Percentiles rank a stretch among this genome's conserved stretches.
These are phyloP conservation scores for Didymella exigua DNA, from an alignment of 2,329 filamentous ascomycete genomes.

Conservation along the genomic window DNA sequence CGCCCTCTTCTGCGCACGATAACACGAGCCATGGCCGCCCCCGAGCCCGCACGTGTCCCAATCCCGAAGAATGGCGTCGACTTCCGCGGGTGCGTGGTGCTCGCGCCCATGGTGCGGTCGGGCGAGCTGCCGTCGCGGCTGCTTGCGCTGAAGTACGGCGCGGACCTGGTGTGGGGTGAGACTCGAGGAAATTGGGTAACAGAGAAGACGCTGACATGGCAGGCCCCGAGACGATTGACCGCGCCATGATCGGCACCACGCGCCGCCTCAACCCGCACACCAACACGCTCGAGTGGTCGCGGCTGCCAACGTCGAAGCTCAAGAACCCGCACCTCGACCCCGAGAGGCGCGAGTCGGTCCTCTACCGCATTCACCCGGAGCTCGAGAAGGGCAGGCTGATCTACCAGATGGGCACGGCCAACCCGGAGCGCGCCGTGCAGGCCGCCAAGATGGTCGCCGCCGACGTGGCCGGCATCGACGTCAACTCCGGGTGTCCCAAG, in stretches of 20 bases:
- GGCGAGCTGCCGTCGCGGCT: conserved; percentile 91
- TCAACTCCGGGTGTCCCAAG: conserved; percentile 98
- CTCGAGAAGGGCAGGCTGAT: conserved; percentile 77
- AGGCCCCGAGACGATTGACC: conserved; percentile 94
- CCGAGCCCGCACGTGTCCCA: conserved; percentile 65
- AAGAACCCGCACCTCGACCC: conserved; percentile 63
- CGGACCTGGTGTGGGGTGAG: conserved; percentile 94
- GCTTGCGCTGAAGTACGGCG: conserved; percentile 89
- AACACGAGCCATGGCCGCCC: conserved; percentile 40
- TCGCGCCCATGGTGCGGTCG: conserved; percentile 98
- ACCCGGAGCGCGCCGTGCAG: conserved; percentile 79
- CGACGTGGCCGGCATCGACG: conserved; percentile 92
- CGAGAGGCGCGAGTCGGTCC: conserved; percentile 65
- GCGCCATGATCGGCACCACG: conserved; percentile 85
- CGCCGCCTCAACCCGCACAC: conserved; percentile 77
- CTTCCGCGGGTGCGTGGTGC: conserved; percentile 90
- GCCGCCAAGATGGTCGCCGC: conserved; percentile 82
- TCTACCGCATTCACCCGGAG: conserved; percentile 82
- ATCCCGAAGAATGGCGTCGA: conserved; percentile 89
- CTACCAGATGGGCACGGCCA: conserved; percentile 90
- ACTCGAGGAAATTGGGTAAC: background rate
- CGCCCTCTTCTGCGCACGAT: conserved; percentile 38
- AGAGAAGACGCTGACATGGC: background rate
- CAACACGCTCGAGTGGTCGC: conserved; percentile 82
- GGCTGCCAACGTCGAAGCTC: conserved; percentile 72